Evolutionary conservation across 2,329 filamentous ascomycete species (phyloP).

Genomic region (Amylocarpus encephaloides): DNA sequence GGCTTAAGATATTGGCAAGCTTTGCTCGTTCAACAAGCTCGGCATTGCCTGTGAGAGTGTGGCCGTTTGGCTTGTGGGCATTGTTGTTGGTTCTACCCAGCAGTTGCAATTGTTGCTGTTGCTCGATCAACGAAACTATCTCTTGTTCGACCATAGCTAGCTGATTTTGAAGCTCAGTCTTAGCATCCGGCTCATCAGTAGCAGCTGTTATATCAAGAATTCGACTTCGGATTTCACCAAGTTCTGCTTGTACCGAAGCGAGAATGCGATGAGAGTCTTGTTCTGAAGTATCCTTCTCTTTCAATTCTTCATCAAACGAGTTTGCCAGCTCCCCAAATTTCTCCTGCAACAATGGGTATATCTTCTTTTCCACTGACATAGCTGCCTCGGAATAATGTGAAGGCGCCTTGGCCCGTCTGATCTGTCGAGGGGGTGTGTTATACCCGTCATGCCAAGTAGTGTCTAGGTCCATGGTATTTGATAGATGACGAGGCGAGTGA

Average conservation of each 20-base stretch:
- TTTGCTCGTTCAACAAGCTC: conserved; percentile 47
- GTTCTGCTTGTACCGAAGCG: conserved; percentile 60
- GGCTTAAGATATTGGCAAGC: conserved; percentile 50
- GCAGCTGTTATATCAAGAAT: conserved; percentile 44
- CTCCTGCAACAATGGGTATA: conserved; percentile 62
- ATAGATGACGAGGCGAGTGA: conserved; percentile 30
- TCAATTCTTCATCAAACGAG: conserved; percentile 68
- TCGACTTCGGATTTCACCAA: conserved; percentile 53
- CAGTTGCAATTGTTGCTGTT: conserved; percentile 43
- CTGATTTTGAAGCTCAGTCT: conserved; percentile 18
- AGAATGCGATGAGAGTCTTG: conserved; percentile 61
- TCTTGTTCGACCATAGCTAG: conserved; percentile 20
- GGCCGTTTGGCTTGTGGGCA: conserved; percentile 44
- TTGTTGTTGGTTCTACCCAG: conserved; percentile 37
- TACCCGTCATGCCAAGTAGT: conserved; percentile 4
- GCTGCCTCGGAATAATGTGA: conserved; percentile 56
- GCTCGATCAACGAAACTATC: conserved; percentile 30
- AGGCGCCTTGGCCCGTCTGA: conserved; percentile 3
- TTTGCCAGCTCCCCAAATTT: conserved; percentile 65
- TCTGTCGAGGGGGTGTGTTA: conserved; percentile 6
- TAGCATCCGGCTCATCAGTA: conserved; percentile 18
- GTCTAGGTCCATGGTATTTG: background rate
- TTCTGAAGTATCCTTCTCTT: conserved; percentile 65
- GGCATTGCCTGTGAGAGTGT: conserved; percentile 38
- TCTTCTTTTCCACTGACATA: conserved; percentile 61